Percentiles rank a stretch among this genome's conserved stretches.
phyloP scores from a whole-genome alignment of 257 asterid genomes.

The Solanum bulbocastanum region DNA sequence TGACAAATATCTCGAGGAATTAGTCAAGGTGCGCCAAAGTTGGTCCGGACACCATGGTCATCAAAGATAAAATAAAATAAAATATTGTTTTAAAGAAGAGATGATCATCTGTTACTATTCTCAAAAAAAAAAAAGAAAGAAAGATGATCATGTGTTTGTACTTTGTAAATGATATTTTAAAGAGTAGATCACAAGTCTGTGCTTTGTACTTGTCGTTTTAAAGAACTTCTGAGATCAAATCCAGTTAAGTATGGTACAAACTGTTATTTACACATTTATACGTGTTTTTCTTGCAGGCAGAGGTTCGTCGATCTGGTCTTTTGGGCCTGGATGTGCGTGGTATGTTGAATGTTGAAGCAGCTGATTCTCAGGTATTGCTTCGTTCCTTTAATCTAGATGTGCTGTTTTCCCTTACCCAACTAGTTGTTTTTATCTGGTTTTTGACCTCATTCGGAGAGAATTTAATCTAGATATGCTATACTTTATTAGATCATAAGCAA shows the following conservation, averaged over 20 bases:
- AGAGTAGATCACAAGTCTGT: neutral
- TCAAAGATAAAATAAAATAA: neutral
- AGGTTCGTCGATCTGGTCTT: constrained; percentile 59
- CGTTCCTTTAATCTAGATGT: neutral
- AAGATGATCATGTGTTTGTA: neutral
- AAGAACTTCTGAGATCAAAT: neutral
- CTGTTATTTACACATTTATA: neutral
- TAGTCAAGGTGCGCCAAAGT: neutral
- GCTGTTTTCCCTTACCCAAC: neutral
- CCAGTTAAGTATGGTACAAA: neutral
- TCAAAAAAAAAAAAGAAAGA: neutral
- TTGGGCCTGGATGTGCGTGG: constrained; percentile 42
- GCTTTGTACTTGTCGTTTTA: neutral
- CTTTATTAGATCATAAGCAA: neutral
- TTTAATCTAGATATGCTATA: neutral
- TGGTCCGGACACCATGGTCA: neutral
- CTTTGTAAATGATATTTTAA: neutral
- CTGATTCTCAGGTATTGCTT: constrained; percentile 48
- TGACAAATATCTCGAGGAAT: neutral
- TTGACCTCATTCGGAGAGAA: neutral
- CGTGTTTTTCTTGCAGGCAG: constrained; percentile 35
- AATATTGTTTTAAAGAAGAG: neutral
- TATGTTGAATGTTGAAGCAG: constrained; percentile 42
- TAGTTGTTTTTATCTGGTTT: neutral
- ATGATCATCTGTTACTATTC: neutral